Evolutionary conservation across 495 filamentous ascomycete genomes (phyloP).

Genomic region (Aspergillus hancockii): DNA sequence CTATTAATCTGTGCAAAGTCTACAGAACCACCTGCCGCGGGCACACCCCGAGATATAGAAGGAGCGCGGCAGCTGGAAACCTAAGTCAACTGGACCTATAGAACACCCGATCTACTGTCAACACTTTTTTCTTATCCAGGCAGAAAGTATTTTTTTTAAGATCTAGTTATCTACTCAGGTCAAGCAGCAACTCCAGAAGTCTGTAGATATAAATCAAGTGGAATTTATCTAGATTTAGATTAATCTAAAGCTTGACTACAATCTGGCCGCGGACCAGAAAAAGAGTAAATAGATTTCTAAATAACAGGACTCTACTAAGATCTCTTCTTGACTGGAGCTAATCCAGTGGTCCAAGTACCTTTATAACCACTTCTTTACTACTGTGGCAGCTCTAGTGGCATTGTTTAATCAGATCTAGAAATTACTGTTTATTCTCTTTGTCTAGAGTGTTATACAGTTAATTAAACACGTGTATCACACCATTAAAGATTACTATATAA

Average conservation of each 20-base stretch:
- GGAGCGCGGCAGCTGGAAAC: background rate
- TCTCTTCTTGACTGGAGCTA: conserved; percentile 5
- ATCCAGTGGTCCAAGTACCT: conserved; percentile 1
- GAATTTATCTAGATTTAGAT: conserved; percentile 3
- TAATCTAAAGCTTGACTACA: background rate
- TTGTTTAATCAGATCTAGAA: background rate
- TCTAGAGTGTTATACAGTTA: background rate
- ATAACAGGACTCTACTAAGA: background rate
- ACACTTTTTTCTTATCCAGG: conserved; percentile 1
- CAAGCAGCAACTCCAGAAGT: background rate
- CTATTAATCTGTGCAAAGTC: too few relatives aligned
- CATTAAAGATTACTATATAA: too few relatives aligned
- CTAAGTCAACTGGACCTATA: background rate
- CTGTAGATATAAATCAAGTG: background rate
- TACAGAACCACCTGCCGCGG: background rate
- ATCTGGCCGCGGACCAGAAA: background rate
- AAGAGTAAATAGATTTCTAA: background rate
- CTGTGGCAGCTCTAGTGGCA: background rate
- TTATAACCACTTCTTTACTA: background rate
- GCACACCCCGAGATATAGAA: background rate
- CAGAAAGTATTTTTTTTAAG: background rate
- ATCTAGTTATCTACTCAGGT: background rate
- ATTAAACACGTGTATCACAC: too few relatives aligned
- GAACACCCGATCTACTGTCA: background rate
- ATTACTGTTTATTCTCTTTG: background rate